Conservation (phyloP, 2,329 filamentous ascomycete genomes). For the Aspergillus quadrilineatus region DNA sequence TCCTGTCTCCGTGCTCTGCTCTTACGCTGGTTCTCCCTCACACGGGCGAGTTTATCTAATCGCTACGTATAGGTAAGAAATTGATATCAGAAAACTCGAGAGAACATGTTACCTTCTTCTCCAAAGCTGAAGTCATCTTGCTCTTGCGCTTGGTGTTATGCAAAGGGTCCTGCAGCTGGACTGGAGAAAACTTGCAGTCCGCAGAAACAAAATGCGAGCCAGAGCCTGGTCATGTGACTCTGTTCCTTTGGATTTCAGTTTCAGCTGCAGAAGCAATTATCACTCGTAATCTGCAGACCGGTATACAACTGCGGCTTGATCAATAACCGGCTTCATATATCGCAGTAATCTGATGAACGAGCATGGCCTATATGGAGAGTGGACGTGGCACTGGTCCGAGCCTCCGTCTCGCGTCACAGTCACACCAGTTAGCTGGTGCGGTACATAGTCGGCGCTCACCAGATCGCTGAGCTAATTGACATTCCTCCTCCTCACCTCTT, state of each 20-base stretch:
- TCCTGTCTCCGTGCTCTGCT: slow-evolving; percentile 38
- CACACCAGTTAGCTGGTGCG: too few species aligned
- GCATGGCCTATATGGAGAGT: not conserved
- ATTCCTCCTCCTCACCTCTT: not conserved
- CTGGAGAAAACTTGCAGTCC: not conserved
- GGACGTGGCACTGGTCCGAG: not conserved
- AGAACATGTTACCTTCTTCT: not conserved
- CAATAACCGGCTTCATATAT: not conserved
- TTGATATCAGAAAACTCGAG: not conserved
- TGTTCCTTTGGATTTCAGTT: not conserved
- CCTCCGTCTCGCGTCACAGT: too few species aligned
- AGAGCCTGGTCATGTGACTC: not conserved
- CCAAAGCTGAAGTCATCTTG: slow-evolving; percentile 4
- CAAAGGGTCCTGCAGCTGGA: too few species aligned
- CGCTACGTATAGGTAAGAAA: slow-evolving; percentile 21
- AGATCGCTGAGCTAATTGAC: too few species aligned
- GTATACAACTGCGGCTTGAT: not conserved
- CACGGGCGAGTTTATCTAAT: slow-evolving; percentile 39
- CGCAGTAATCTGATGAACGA: not conserved
- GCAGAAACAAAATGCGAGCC: not conserved
- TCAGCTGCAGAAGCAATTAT: not conserved
- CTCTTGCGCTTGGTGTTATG: not conserved
- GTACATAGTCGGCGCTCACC: not conserved
- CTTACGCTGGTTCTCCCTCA: slow-evolving; percentile 41
- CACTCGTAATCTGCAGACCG: too few species aligned